These are phyloP conservation scores for Liriodendron chinense DNA, from an alignment of 164 flowering plant genomes.

Conservation along the genomic window DNA sequence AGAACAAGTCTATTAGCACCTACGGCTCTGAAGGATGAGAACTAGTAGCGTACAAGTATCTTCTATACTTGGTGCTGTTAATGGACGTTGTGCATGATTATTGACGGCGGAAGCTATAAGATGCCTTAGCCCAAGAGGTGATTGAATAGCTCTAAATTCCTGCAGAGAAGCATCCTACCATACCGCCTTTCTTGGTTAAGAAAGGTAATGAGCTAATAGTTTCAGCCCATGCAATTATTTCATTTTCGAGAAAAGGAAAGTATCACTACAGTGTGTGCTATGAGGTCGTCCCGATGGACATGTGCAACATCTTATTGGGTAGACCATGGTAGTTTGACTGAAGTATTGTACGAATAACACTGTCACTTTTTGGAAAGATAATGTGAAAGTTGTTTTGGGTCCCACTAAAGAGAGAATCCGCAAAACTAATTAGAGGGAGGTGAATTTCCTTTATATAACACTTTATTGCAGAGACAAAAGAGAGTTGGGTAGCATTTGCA, in stretches of 20 bases:
- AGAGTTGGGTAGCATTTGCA: not conserved
- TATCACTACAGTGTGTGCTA: slow-evolving; percentile 3
- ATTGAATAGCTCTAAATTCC: slow-evolving; percentile 7
- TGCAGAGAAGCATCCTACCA: not conserved
- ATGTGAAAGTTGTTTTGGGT: not conserved
- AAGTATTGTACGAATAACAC: not conserved
- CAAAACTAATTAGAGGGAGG: not conserved
- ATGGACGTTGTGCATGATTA: not conserved
- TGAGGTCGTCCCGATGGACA: slow-evolving; percentile 12
- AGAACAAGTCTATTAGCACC: not conserved
- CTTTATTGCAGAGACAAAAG: not conserved
- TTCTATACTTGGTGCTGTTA: not conserved
- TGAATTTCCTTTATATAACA: not conserved
- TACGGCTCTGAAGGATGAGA: not conserved
- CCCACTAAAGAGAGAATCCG: not conserved
- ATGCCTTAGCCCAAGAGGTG: slow-evolving; percentile 9
- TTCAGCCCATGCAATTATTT: not conserved
- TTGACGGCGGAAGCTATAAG: slow-evolving; percentile 11
- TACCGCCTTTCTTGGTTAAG: not conserved
- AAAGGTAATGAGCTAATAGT: not conserved
- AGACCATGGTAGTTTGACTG: not conserved
- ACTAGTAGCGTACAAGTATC: not conserved
- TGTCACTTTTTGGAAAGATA: not conserved
- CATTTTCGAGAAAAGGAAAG: slow-evolving; percentile 11
- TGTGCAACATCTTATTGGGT: not conserved